phyloP scores from a whole-genome alignment of 345 rosid species.

The Hibiscus mutabilis region DNA sequence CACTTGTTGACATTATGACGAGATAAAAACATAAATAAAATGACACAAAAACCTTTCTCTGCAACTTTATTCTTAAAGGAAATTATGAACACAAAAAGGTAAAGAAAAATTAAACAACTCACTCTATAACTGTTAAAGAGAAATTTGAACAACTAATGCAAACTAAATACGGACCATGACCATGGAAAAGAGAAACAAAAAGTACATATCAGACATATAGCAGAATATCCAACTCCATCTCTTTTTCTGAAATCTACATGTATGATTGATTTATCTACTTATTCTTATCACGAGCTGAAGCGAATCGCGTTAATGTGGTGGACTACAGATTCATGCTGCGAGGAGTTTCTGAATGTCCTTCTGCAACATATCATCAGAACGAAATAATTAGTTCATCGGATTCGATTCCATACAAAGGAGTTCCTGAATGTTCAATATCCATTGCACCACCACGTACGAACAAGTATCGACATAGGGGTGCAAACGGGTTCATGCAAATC shows the following conservation, averaged over 20 bases:
- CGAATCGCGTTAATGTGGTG: not conserved
- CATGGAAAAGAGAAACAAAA: not conserved
- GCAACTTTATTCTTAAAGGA: not conserved
- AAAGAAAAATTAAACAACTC: not conserved
- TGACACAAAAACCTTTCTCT: too few relatives aligned
- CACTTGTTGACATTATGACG: too few relatives aligned
- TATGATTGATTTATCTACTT: not conserved
- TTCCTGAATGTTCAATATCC: not conserved
- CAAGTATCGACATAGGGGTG: not conserved
- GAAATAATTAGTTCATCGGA: not conserved
- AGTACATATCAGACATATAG: not conserved
- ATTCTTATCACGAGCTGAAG: not conserved
- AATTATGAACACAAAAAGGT: not conserved
- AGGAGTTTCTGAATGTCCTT: conserved; percentile 64
- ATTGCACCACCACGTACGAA: not conserved
- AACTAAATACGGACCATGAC: not conserved
- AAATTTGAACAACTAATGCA: not conserved
- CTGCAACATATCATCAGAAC: conserved; percentile 26
- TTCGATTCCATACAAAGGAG: not conserved
- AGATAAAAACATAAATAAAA: too few relatives aligned
- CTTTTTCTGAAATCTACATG: conserved; percentile 14
- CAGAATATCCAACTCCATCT: not conserved
- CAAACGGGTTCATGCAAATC: not conserved
- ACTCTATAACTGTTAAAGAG: not conserved
- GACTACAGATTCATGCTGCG: conserved; percentile 28